Conservation (phyloP, 352 stramenopile genomes). For the Globisporangium uncinulatum region DNA sequence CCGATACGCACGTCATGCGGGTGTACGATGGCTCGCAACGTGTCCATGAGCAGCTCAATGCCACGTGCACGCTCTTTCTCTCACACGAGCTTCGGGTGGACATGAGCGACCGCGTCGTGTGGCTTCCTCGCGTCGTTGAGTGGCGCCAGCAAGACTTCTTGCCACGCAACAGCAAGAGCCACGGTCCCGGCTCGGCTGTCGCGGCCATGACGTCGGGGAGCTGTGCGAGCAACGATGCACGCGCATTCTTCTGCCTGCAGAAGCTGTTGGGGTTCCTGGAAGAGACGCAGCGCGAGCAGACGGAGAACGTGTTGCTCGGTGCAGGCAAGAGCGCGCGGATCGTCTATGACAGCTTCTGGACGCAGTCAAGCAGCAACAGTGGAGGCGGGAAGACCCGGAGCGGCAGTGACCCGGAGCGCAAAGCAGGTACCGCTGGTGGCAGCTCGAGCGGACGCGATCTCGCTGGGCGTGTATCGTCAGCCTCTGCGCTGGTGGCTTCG, state of each 20-base stretch:
- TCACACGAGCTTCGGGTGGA: constrained; percentile 35
- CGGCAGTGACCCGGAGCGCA: not conserved
- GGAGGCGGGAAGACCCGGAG: not conserved
- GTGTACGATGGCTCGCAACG: constrained; percentile 48
- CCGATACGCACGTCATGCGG: constrained; percentile 36
- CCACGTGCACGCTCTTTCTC: constrained; percentile 39
- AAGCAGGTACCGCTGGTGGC: not conserved
- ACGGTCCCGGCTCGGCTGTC: not conserved
- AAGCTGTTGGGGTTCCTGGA: constrained; percentile 56
- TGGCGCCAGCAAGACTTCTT: constrained; percentile 39
- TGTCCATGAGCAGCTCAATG: constrained; percentile 78
- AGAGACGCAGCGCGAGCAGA: constrained; percentile 38
- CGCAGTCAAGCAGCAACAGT: constrained; percentile 16
- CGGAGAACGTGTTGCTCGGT: constrained; percentile 55
- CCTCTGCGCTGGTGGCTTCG: not conserved
- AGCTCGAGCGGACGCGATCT: not conserved
- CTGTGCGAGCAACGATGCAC: constrained; percentile 16
- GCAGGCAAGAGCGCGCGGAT: constrained; percentile 50
- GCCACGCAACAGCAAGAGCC: constrained; percentile 14
- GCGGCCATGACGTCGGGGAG: constrained; percentile 7
- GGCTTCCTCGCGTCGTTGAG: constrained; percentile 53
- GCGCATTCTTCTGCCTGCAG: constrained; percentile 63
- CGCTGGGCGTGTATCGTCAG: too few relatives aligned
- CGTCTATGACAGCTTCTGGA: constrained; percentile 62
- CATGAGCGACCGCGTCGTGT: constrained; percentile 29